These are phyloP conservation scores for Dactylellina leptospora DNA, from an alignment of 2,329 filamentous ascomycete species.

Conservation along the genomic window DNA sequence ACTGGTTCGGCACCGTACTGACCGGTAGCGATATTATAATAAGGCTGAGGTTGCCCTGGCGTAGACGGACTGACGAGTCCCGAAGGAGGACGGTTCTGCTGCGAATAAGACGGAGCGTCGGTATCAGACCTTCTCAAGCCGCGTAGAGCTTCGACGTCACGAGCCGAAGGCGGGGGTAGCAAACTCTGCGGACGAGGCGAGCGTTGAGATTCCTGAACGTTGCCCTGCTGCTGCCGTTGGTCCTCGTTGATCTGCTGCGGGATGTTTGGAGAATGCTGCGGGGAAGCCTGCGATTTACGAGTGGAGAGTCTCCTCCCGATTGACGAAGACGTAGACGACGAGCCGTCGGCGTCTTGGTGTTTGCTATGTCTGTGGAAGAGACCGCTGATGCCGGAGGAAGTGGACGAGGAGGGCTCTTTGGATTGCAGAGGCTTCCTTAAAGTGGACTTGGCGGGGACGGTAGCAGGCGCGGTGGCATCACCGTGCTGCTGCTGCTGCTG, in stretches of 20 bases:
- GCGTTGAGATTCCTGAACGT: constrained; percentile 9
- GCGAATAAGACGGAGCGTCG: constrained; percentile 33
- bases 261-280: constrained; percentile 41
- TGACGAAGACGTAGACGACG: constrained; percentile 19
- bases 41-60: constrained; percentile 18
- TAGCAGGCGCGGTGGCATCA: constrained; percentile 10
- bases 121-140: constrained; percentile 50
- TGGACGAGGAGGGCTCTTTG: constrained; percentile 28
- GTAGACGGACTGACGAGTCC: constrained; percentile 31
- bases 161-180: constrained; percentile 32
- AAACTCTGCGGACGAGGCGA: constrained; percentile 48
- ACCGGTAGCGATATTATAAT: constrained; percentile 56
- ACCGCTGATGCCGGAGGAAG: constrained; percentile 29
- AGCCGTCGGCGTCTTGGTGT: constrained; percentile 16
- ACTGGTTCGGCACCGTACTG: constrained; percentile 46
- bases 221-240: not conserved
- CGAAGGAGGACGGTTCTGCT: constrained; percentile 53
- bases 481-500: constrained; percentile 3
- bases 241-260: constrained; percentile 1
- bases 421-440: constrained; percentile 39
- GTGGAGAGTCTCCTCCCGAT: constrained; percentile 45
- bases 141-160: constrained; percentile 47
- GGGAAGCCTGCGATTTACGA: constrained; percentile 28
- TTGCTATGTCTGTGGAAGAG: constrained; percentile 48
- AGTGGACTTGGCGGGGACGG: constrained; percentile 45